These are phyloP conservation scores for Rossbeevera mucosa DNA, from an alignment of 768 basidiomycete genomes.

Conservation along the genomic window DNA sequence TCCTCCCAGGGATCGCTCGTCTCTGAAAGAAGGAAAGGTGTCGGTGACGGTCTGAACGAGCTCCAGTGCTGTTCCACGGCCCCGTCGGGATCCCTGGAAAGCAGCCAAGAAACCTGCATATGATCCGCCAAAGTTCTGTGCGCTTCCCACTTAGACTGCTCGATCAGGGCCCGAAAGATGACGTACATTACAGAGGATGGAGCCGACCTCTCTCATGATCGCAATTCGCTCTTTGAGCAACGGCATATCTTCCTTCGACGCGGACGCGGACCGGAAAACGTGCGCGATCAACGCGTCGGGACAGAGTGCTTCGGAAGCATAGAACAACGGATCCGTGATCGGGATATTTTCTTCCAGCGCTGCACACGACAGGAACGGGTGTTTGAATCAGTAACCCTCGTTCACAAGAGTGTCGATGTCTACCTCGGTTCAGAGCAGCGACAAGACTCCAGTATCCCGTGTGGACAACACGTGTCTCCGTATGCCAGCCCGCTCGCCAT, in stretches of 20 bases:
- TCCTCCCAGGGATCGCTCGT: slow-evolving; percentile 57
- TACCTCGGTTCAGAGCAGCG: slow-evolving; percentile 79
- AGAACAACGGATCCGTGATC: slow-evolving; percentile 75
- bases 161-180: slow-evolving; percentile 6
- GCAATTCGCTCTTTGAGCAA: slow-evolving; percentile 65
- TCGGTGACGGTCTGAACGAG: slow-evolving; percentile 68
- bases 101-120: slow-evolving; percentile 61
- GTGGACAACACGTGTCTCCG: slow-evolving; percentile 46
- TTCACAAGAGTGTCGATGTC: slow-evolving; percentile 1
- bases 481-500: slow-evolving; percentile 68
- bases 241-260: slow-evolving; percentile 62
- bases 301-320: slow-evolving; percentile 63
- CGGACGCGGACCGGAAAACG: slow-evolving; percentile 59
- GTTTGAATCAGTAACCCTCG: neutral
- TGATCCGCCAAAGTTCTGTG: slow-evolving; percentile 64
- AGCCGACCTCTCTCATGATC: slow-evolving; percentile 75
- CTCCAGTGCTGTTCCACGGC: slow-evolving; percentile 63
- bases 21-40: slow-evolving; percentile 71
- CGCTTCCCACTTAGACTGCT: slow-evolving; percentile 4
- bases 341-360: slow-evolving; percentile 75
- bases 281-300: slow-evolving; percentile 65
- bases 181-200: slow-evolving; percentile 63
- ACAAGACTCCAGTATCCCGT: slow-evolving; percentile 89
- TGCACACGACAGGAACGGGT: slow-evolving; percentile 24
- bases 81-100: slow-evolving; percentile 50